Base-by-base conservation (phyloP, 805 yeast genomes). In the Helenozyma baotianmanensis region DNA sequence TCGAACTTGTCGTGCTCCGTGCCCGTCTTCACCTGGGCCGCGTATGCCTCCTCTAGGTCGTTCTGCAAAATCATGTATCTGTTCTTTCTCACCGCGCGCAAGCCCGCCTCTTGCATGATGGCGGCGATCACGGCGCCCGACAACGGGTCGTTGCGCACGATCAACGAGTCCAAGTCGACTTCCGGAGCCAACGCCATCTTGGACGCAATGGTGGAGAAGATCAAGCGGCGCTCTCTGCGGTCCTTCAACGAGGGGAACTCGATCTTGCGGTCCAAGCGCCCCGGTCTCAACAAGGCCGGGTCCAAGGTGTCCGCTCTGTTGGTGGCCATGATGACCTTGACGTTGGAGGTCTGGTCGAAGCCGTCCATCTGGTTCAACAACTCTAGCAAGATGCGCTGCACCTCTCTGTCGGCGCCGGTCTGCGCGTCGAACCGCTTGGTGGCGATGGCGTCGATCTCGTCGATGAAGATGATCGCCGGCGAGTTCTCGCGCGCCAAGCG, bases 381-480 rank as follows among this genome's bases (percentile, higher is more conserved):
- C 68, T 92, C 99, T 56, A 92, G 81, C 61, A 92, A 72, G 47
- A 90, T 92, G 70, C 99, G 86, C 68, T 92, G 99, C 35, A 92
- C 98, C 68, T 92, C 99, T 64, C 98, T 80, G 66, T 92, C 99
- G 22, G 98, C 97, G 58, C 98, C 98, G 3, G 99, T 92, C 70
- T 92, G 98, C 15, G 98, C 99, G 64, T 92, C 98, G 53, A 92
- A 92, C 66, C 99, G 85, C 64, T 92, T 92, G 25, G 98, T 92
- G 35, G 98, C 99, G 60, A 92, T 92, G 21, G 99, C 96, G 65
- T 92, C 98, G 51, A 92, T 89, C 69, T 92, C 99, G 69, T 92
- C 99, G 49, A 92, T 92, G 64, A 92, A 92, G 41, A 92, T 92
- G 54, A 92, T 92, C 8, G 96, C 79, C 6, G 99, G 99, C 1